Conservation (phyloP, 2,329 filamentous ascomycete species). For the Cordyceps farinosa region DNA sequence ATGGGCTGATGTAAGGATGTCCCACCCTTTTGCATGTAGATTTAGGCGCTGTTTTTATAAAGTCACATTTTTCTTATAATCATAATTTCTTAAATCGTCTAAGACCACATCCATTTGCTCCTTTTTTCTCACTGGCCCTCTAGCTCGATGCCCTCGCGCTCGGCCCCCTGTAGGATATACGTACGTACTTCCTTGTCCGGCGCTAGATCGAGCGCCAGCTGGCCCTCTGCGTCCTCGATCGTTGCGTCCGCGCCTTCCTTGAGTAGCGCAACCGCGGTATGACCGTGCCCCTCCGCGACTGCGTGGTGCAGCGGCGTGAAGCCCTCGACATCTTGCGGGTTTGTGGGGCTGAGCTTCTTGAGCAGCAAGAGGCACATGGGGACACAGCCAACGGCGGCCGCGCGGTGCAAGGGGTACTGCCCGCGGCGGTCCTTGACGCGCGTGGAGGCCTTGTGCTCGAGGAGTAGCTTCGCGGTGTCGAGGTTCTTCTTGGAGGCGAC, state of each 20-base stretch:
- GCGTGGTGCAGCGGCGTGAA: constrained; percentile 89
- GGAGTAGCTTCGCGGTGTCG: constrained; percentile 72
- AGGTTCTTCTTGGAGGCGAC: constrained; percentile 86
- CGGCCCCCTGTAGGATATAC: constrained; percentile 74
- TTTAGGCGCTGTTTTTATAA: neutral
- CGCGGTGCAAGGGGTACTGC: constrained; percentile 88
- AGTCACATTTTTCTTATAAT: neutral
- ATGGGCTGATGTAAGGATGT: neutral
- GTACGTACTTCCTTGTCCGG: constrained; percentile 74
- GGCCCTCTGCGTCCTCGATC: constrained; percentile 70
- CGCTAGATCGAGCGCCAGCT: constrained; percentile 72
- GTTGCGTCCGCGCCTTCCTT: constrained; percentile 80
- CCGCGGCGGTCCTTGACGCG: constrained; percentile 79
- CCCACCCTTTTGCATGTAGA: neutral
- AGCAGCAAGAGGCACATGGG: constrained; percentile 81
- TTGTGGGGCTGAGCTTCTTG: constrained; percentile 72
- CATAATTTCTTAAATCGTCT: constrained; percentile 8
- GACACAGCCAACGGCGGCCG: constrained; percentile 83
- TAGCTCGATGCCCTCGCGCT: constrained; percentile 76
- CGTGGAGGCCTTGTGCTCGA: constrained; percentile 71
- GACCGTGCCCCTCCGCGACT: constrained; percentile 72
- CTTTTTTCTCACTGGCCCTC: constrained; percentile 21
- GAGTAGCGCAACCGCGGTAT: constrained; percentile 77
- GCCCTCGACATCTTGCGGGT: constrained; percentile 77
- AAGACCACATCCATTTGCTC: no score